phyloP scores from a whole-genome alignment of 139 green algal species.

The Chlamydomonas sp. region DNA sequence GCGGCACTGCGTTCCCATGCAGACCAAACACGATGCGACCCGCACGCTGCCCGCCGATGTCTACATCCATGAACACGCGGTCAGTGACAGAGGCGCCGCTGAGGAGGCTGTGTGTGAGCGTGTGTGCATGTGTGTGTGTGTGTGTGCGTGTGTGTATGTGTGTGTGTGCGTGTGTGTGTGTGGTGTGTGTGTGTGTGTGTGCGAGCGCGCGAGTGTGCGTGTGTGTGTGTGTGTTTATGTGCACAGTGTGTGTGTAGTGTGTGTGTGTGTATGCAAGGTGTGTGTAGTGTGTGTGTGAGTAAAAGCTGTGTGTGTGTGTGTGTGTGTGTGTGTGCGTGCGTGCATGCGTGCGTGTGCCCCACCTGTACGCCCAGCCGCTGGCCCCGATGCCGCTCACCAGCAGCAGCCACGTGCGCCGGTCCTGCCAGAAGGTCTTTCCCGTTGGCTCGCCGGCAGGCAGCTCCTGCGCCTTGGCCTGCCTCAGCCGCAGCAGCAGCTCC shows the following conservation, averaged over 20 bases:
- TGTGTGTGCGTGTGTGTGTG: background rate
- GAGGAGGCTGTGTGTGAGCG: background rate
- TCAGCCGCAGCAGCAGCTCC: slow-evolving; percentile 6
- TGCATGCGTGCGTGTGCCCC: background rate
- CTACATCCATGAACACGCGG: slow-evolving; percentile 3
- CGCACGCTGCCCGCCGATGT: slow-evolving; percentile 5
- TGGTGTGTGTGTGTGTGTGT: too few species aligned
- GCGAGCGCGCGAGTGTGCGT: background rate
- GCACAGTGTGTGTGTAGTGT: too few species aligned
- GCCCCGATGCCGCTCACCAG: background rate
- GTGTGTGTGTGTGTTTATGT: background rate
- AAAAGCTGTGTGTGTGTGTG: background rate
- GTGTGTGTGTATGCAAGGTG: background rate
- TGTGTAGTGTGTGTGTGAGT: background rate
- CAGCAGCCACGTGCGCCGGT: slow-evolving; percentile 6
- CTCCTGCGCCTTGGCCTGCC: background rate
- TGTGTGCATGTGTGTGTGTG: background rate
- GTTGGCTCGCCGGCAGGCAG: background rate
- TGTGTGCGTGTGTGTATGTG: background rate
- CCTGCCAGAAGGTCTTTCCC: background rate
- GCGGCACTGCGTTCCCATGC: slow-evolving; percentile 10
- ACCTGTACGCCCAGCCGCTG: slow-evolving; percentile 4
- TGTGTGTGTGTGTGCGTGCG: background rate
- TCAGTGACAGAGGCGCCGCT: background rate
- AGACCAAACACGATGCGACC: slow-evolving; percentile 10